Evolutionary conservation across 768 basidiomycete genomes (phyloP).

Genomic region (Boletus vinaceobasis): DNA sequence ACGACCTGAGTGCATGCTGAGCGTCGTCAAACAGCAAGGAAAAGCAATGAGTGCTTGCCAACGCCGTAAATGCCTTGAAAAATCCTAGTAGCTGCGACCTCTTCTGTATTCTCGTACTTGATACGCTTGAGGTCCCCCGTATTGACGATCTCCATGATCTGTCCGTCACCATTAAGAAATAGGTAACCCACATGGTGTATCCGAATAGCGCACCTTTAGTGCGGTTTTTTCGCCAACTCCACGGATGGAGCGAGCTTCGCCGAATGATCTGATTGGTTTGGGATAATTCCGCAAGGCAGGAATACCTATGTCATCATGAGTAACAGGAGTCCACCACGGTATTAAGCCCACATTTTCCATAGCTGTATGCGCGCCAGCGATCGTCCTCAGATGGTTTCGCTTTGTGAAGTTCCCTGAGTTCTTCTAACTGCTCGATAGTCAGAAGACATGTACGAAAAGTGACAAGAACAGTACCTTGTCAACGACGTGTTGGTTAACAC

Average conservation of each 20-base stretch:
- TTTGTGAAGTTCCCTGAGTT: slow-evolving; percentile 63
- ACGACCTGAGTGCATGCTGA: slow-evolving; percentile 42
- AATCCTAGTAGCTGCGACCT: slow-evolving; percentile 49
- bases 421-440: slow-evolving; percentile 47
- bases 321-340: not conserved
- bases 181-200: not conserved
- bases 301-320: slow-evolving; percentile 44
- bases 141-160: slow-evolving; percentile 81
- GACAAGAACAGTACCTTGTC: slow-evolving; percentile 51
- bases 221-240: slow-evolving; percentile 78
- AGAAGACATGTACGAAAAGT: not conserved
- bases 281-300: slow-evolving; percentile 53
- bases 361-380: slow-evolving; percentile 62
- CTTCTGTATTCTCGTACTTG: slow-evolving; percentile 61
- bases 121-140: slow-evolving; percentile 74
- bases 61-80: slow-evolving; percentile 88
- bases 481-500: slow-evolving; percentile 69
- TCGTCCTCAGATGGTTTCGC: slow-evolving; percentile 59
- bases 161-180: not conserved
- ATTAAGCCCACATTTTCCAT: slow-evolving; percentile 55
- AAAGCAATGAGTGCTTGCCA: slow-evolving; percentile 44
- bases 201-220: slow-evolving; percentile 48
- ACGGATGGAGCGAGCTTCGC: slow-evolving; percentile 56
- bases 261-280: slow-evolving; percentile 52
- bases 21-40: not conserved